Percentiles rank a stretch among this genome's conserved stretches.
These are phyloP conservation scores for Aspergillus ochraceus DNA, from an alignment of 2,329 filamentous ascomycete genomes.

Conservation along the genomic window DNA sequence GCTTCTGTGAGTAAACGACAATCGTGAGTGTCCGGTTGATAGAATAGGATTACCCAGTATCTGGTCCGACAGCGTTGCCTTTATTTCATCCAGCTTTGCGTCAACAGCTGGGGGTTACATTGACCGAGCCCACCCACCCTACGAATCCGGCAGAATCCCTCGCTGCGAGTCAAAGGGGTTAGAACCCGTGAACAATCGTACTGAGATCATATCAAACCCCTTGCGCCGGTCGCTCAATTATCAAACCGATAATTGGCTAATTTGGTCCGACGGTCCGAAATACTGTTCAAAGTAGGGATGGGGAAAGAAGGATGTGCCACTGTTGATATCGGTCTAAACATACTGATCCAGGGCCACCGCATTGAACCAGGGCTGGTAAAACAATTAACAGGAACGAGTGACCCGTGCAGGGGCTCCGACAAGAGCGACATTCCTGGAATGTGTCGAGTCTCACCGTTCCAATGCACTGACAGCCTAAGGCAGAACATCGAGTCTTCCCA, in stretches of 20 bases:
- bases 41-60: background rate
- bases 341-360: background rate
- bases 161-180: background rate
- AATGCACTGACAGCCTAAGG: background rate
- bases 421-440: background rate
- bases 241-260: background rate
- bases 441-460: no score
- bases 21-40: background rate
- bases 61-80: background rate
- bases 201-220: background rate
- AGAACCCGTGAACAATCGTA: background rate
- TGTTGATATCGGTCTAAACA: background rate
- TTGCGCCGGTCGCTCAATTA: background rate
- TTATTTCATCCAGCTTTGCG: background rate
- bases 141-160: background rate
- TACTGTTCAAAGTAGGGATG: background rate
- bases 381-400: background rate
- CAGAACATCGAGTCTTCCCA: background rate
- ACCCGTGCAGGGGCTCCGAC: background rate
- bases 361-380: background rate
- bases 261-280: background rate
- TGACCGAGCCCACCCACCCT: background rate
- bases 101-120: background rate
- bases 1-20: background rate
- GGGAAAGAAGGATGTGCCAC: background rate